A percentile compares a stretch with the other conserved stretches of the same genome.
Conservation (phyloP, 257 asterid genomes). For the Nicotiana attenuata region DNA sequence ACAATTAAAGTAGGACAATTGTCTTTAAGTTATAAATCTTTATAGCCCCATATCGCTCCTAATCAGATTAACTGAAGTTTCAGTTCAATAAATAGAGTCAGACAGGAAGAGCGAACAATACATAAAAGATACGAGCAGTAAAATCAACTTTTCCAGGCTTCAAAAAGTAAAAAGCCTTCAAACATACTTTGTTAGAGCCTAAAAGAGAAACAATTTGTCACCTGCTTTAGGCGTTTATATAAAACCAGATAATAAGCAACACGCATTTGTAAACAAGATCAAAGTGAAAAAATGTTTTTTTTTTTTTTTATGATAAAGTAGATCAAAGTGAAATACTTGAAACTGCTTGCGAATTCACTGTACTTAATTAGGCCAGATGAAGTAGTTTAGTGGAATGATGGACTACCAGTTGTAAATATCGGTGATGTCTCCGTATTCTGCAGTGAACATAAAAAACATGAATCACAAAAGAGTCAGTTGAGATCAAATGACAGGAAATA, state of each 20-base stretch:
- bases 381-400: not conserved
- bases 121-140: not conserved
- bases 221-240: not conserved
- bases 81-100: not conserved
- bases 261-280: not conserved
- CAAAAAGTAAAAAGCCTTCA: not conserved
- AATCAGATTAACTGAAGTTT: not conserved
- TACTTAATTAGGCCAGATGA: not conserved
- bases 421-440: constrained; percentile 94
- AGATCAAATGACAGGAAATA: constrained; percentile 5
- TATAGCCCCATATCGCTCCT: not conserved
- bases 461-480: not conserved
- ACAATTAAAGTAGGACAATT: not conserved
- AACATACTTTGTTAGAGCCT: not conserved
- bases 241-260: not conserved
- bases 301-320: not conserved
- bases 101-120: not conserved
- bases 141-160: not conserved
- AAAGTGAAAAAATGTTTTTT: not conserved
- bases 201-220: not conserved
- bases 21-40: not conserved
- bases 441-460: constrained; percentile 13
- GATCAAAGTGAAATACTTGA: not conserved
- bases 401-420: constrained; percentile 88
- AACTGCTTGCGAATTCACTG: not conserved